Conservation (phyloP, 2,329 filamentous ascomycete species). For the Phaeosphaeriaceae sp. region DNA sequence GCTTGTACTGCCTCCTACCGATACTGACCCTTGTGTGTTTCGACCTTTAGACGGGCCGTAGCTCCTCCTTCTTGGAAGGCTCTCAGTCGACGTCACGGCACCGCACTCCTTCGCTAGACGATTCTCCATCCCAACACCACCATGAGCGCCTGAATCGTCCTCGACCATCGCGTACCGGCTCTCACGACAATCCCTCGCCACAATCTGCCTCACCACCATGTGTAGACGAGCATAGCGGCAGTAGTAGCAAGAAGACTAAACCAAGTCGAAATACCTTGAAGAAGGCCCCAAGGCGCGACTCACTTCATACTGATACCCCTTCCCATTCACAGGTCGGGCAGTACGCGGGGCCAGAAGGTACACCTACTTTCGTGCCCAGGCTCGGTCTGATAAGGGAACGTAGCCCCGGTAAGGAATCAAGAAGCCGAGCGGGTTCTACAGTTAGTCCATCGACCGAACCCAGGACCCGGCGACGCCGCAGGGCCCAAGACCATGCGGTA, state of each 20-base stretch:
- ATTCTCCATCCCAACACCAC: slow-evolving; percentile 19
- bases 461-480: slow-evolving; percentile 24
- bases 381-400: slow-evolving; percentile 51
- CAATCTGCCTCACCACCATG: slow-evolving; percentile 25
- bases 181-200: slow-evolving; percentile 25
- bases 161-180: slow-evolving; percentile 33
- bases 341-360: slow-evolving; percentile 28
- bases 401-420: slow-evolving; percentile 33
- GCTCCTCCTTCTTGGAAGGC: slow-evolving; percentile 31
- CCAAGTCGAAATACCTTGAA: slow-evolving; percentile 23
- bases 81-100: slow-evolving; percentile 23
- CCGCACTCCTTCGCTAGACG: slow-evolving; percentile 23
- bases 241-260: slow-evolving; percentile 28
- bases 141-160: slow-evolving; percentile 22
- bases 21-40: slow-evolving; percentile 29
- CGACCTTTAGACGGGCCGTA: slow-evolving; percentile 37
- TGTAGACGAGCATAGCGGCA: slow-evolving; percentile 30
- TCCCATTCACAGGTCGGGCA: slow-evolving; percentile 17
- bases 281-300: slow-evolving; percentile 28
- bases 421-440: slow-evolving; percentile 30
- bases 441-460: slow-evolving; percentile 23
- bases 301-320: slow-evolving; percentile 20
- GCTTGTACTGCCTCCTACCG: slow-evolving; percentile 15
- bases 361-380: slow-evolving; percentile 45
- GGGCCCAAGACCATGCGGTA: slow-evolving; percentile 26